Evolutionary conservation across 148 eudicot genomes (phyloP).

Genomic region (Rhododendron ovatum): DNA sequence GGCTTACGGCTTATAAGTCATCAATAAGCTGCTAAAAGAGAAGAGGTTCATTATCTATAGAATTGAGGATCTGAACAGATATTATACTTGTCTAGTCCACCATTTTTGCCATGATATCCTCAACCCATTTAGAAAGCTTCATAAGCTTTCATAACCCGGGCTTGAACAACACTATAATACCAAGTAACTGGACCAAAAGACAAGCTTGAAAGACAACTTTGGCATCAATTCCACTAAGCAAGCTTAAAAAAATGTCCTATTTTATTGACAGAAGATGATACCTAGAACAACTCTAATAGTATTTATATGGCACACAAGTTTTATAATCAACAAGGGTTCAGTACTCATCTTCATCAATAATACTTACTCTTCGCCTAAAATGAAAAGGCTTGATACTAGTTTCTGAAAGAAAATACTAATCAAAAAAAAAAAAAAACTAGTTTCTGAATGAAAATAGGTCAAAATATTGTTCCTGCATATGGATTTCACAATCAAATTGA

Average conservation of each 20-base stretch:
- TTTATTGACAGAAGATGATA: background rate
- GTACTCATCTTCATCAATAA: background rate
- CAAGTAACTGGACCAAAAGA: background rate
- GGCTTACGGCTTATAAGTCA: background rate
- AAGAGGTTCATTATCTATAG: background rate
- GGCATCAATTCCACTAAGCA: background rate
- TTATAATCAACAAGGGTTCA: background rate
- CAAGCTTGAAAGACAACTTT: constrained; percentile 6
- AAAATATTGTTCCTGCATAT: background rate
- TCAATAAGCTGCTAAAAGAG: background rate
- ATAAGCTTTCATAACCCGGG: background rate
- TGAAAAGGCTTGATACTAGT: background rate
- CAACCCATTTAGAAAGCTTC: background rate
- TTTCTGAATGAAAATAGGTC: background rate
- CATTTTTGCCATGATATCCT: background rate
- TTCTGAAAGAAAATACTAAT: background rate
- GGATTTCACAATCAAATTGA: background rate
- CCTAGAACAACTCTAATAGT: background rate
- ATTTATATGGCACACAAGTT: background rate
- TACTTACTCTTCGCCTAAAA: background rate
- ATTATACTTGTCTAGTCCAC: background rate
- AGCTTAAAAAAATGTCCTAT: background rate
- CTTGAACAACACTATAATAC: background rate
- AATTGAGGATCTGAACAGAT: background rate
- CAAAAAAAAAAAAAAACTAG: background rate